Evolutionary conservation across 2,329 filamentous ascomycete genomes (phyloP), one percentile per base, ranked within the genome.

Genomic region (Curvularia lunata): DNA sequence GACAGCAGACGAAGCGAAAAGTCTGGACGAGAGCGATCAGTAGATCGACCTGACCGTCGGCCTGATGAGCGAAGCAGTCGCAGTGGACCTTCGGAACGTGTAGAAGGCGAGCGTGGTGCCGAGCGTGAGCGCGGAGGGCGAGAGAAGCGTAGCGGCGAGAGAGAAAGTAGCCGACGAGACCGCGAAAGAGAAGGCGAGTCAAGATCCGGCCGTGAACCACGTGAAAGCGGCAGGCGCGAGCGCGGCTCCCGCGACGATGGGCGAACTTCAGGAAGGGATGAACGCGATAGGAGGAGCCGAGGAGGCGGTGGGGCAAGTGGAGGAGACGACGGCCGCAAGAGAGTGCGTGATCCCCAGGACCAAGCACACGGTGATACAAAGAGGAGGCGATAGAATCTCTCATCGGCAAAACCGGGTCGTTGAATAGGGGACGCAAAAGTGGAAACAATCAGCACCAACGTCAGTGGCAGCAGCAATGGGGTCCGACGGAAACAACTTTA

Each of bases 1-100:
- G 69, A 74, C 23, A 63, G 65, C 43, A 63, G 66, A 45, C 69
- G 71, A n/a, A 65, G 65, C 28, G 70, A 72, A 53, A 67, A 70
- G 13, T 68, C 71, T 37, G 64, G 67, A 13, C 66, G 64, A n/a
- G 66, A 70, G 38, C 65, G 66, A 21, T 72, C 70, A 12, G 37
- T 55, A n/a, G 66, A 69, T 41, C 66, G 65, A 19, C 57, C 56
- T 18, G 72, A 74, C 12, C 61, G 70, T 48, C 67, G 64, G 27
- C 58, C 63, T 1, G 72, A 74, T 0, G 72, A 75, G 27, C 59
- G 71, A 54, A 68, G 55, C 32, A 63, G 49, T 25, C 65, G 71
- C 16, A 72, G 63, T 41, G 62, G 59, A 10, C 57, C 62, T 46
- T 48, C 58, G 23, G 59, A 54, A 12, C 66, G 67, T 18, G 32